These are phyloP conservation scores for Euphorbia tirucalli DNA, from an alignment of 345 rosid species.

Conservation along the genomic window DNA sequence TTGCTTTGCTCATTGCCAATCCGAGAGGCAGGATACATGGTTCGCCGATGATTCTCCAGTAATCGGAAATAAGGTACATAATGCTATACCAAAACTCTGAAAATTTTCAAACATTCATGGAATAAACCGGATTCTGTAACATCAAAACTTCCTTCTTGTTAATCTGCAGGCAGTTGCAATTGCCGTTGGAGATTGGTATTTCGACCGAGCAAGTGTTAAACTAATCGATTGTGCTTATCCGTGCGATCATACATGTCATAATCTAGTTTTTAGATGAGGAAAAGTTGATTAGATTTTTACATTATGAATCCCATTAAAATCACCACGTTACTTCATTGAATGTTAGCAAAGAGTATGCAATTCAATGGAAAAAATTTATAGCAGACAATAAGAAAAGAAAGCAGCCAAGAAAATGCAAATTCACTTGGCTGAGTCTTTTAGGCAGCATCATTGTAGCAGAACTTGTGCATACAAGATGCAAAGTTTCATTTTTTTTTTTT, in stretches of 20 bases:
- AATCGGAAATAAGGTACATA: slow-evolving; percentile 62
- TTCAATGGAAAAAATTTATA: no score
- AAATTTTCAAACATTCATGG: neutral
- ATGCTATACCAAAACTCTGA: neutral
- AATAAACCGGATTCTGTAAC: neutral
- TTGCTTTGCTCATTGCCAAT: slow-evolving; percentile 93
- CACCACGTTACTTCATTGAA: no score
- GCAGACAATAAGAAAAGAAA: slow-evolving; percentile 30
- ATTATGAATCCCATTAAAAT: no score
- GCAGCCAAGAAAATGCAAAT: no score
- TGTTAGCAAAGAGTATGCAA: no score
- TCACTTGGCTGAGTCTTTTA: no score
- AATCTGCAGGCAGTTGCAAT: slow-evolving; percentile 70
- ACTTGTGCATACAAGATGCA: slow-evolving; percentile 13
- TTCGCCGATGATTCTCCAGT: slow-evolving; percentile 80
- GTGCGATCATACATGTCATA: slow-evolving; percentile 89
- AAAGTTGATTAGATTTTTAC: no score
- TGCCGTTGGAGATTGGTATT: slow-evolving; percentile 97
- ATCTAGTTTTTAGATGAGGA: slow-evolving; percentile 67
- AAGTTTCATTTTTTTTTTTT: neutral
- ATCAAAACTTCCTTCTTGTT: neutral
- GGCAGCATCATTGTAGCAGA: slow-evolving; percentile 3
- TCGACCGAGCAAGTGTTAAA: slow-evolving; percentile 61
- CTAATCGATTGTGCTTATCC: slow-evolving; percentile 83
- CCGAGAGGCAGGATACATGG: slow-evolving; percentile 98